phyloP scores from a whole-genome alignment of 208 protist species.

The Acanthamoeba castellanii region DNA sequence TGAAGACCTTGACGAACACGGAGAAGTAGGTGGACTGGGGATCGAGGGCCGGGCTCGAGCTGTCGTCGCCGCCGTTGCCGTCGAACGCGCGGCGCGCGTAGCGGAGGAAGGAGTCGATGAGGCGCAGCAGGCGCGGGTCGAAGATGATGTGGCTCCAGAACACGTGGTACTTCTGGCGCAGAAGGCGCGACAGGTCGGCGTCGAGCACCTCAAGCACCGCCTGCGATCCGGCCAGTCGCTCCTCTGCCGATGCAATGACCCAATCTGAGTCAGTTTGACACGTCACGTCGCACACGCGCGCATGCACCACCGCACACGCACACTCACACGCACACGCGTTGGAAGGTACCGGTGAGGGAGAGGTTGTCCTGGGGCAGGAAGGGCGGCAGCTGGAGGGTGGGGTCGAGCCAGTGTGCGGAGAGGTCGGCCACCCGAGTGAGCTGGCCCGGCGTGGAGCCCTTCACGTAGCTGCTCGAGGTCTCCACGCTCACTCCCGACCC shows the following conservation, averaged over 20 bases:
- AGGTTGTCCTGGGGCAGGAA: slow-evolving; percentile 74
- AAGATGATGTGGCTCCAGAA: slow-evolving; percentile 79
- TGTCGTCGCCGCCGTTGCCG: neutral
- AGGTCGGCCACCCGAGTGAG: slow-evolving; percentile 56
- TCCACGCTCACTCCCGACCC: slow-evolving; percentile 12
- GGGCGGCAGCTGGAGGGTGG: slow-evolving; percentile 16
- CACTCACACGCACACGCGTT: neutral
- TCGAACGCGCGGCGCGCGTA: slow-evolving; percentile 53
- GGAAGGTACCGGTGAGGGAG: slow-evolving; percentile 15
- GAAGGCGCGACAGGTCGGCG: slow-evolving; percentile 25
- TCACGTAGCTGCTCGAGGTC: slow-evolving; percentile 13
- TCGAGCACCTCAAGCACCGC: slow-evolving; percentile 41
- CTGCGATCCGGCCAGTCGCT: neutral
- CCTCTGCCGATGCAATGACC: neutral
- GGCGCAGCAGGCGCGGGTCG: slow-evolving; percentile 9
- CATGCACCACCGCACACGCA: neutral
- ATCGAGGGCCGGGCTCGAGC: neutral
- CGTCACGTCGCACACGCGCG: neutral
- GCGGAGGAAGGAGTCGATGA: slow-evolving; percentile 69
- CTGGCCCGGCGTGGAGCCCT: neutral
- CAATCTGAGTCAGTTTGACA: neutral
- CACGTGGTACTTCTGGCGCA: slow-evolving; percentile 41
- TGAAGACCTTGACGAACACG: slow-evolving; percentile 66
- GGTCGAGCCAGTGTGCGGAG: slow-evolving; percentile 71
- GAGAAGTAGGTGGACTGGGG: slow-evolving; percentile 10